A percentile compares a stretch with the other conserved stretches of the same genome.
phyloP scores from a whole-genome alignment of 2,329 filamentous ascomycete genomes.

The Xylaria sp. region DNA sequence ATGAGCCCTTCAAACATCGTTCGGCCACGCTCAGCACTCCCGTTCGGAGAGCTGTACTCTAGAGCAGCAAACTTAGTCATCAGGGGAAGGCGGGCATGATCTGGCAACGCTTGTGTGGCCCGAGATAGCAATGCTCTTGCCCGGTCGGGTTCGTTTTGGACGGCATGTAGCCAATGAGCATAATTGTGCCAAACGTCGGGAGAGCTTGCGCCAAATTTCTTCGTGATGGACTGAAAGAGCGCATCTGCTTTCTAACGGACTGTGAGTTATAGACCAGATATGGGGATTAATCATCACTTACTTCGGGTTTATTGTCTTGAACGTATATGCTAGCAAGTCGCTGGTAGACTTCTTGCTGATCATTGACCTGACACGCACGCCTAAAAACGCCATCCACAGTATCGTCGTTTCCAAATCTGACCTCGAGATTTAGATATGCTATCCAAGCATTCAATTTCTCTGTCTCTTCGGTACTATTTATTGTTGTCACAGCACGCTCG shows the following conservation, averaged over 20 bases:
- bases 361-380: slow-evolving; percentile 92
- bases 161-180: slow-evolving; percentile 88
- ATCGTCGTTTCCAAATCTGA: slow-evolving; percentile 86
- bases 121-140: slow-evolving; percentile 82
- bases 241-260: slow-evolving; percentile 80
- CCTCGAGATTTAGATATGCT: slow-evolving; percentile 92
- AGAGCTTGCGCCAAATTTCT: slow-evolving; percentile 85
- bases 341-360: slow-evolving; percentile 88
- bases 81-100: slow-evolving; percentile 73
- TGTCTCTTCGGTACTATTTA: slow-evolving; percentile 88
- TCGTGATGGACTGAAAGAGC: slow-evolving; percentile 85
- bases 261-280: slow-evolving; percentile 44
- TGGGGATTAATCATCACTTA: slow-evolving; percentile 58
- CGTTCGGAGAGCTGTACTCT: slow-evolving; percentile 85
- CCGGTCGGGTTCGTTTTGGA: slow-evolving; percentile 73
- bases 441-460: slow-evolving; percentile 98
- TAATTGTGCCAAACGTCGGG: slow-evolving; percentile 93
- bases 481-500: slow-evolving; percentile 88
- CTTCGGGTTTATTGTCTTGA: slow-evolving; percentile 83
- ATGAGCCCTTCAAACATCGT: slow-evolving; percentile 94
- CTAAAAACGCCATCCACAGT: slow-evolving; percentile 87
- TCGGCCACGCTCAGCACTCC: slow-evolving; percentile 88
- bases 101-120: slow-evolving; percentile 82
- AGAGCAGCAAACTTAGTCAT: slow-evolving; percentile 90
- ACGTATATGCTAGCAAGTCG: slow-evolving; percentile 95